A percentile compares a stretch with the other conserved stretches of the same genome.
These are phyloP conservation scores for Hymenotorrendiella dingleyae DNA, from an alignment of 2,329 filamentous ascomycete genomes.

Conservation along the genomic window DNA sequence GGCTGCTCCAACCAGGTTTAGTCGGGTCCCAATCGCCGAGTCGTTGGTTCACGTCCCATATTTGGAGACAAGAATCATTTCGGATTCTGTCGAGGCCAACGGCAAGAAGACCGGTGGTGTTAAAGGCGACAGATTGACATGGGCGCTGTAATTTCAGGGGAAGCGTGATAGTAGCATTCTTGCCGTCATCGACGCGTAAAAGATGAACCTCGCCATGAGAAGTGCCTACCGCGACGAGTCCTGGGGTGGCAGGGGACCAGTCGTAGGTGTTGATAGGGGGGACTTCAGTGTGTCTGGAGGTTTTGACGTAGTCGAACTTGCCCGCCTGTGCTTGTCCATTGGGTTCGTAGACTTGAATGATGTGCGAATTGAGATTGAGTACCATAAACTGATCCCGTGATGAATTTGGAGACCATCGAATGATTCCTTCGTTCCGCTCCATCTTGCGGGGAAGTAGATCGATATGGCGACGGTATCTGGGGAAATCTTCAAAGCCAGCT, in stretches of 20 bases:
- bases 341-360: slow-evolving; percentile 58
- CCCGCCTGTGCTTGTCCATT: slow-evolving; percentile 52
- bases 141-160: slow-evolving; percentile 69
- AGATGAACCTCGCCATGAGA: slow-evolving; percentile 70
- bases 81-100: slow-evolving; percentile 76
- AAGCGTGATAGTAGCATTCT: slow-evolving; percentile 58
- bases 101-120: slow-evolving; percentile 63
- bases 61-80: slow-evolving; percentile 75
- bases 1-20: slow-evolving; percentile 38
- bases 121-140: slow-evolving; percentile 79
- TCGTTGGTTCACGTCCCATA: slow-evolving; percentile 67
- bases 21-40: slow-evolving; percentile 44
- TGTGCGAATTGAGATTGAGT: slow-evolving; percentile 57
- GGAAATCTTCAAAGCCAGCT: too few species aligned
- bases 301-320: slow-evolving; percentile 50
- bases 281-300: slow-evolving; percentile 56
- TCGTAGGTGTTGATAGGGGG: slow-evolving; percentile 60
- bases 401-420: slow-evolving; percentile 60
- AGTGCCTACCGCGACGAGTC: slow-evolving; percentile 69
- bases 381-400: slow-evolving; percentile 56
- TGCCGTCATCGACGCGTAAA: slow-evolving; percentile 65
- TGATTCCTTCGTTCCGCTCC: slow-evolving; percentile 43
- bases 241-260: slow-evolving; percentile 57
- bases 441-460: too few species aligned
- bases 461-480: too few species aligned